These are phyloP conservation scores for Saccharomycopsis babjevae DNA, from an alignment of 805 yeast genomes.

Conservation along the genomic window DNA sequence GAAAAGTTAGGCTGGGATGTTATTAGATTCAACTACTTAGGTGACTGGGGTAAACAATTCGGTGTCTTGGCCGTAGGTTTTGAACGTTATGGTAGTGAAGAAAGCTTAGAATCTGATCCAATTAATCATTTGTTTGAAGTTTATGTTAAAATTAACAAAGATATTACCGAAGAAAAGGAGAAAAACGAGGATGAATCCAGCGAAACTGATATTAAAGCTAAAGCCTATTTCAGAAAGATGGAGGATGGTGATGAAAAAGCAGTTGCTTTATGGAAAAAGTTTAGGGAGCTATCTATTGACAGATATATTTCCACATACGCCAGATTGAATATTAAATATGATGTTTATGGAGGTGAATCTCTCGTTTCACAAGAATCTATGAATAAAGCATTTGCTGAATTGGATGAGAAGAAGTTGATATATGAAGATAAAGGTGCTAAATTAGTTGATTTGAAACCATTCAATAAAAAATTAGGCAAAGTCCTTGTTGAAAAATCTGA, in stretches of 20 bases:
- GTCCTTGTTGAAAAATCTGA: slow-evolving; percentile 88
- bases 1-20: slow-evolving; percentile 93
- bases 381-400: slow-evolving; percentile 50
- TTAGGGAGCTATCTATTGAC: slow-evolving; percentile 84
- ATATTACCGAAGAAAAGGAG: slow-evolving; percentile 49
- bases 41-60: slow-evolving; percentile 99
- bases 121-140: slow-evolving; percentile 92
- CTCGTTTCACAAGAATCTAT: slow-evolving; percentile 72
- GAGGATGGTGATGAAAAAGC: slow-evolving; percentile 88
- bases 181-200: slow-evolving; percentile 32
- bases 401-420: slow-evolving; percentile 59
- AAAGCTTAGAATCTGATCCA: slow-evolving; percentile 62
- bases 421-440: slow-evolving; percentile 87
- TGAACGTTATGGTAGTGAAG: slow-evolving; percentile 74
- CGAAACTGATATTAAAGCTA: slow-evolving; percentile 68
- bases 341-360: slow-evolving; percentile 90
- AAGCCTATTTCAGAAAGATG: slow-evolving; percentile 80
- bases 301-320: slow-evolving; percentile 83
- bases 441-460: slow-evolving; percentile 72
- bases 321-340: slow-evolving; percentile 82
- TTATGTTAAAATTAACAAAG: slow-evolving; percentile 78
- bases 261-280: slow-evolving; percentile 66
- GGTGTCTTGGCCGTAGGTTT: slow-evolving; percentile 94
- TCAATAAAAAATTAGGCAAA: slow-evolving; percentile 88
- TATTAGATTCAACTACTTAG: slow-evolving; percentile 82